These are phyloP conservation scores for Gracilaria caudata DNA, from an alignment of 23 red algal species.

Conservation along the genomic window DNA sequence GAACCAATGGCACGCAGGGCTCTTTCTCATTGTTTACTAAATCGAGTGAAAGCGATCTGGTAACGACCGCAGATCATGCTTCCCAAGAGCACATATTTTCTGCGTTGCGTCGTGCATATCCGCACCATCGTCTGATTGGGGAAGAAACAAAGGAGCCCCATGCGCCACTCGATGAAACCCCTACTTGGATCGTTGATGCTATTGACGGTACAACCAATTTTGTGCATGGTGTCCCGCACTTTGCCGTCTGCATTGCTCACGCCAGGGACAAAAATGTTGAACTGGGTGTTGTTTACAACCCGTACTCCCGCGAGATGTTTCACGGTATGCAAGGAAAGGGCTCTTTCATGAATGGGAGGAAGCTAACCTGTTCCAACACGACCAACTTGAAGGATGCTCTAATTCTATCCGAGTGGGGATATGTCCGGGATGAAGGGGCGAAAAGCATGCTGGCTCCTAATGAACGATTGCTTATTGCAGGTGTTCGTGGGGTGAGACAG, in stretches of 20 bases:
- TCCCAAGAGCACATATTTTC: conserved; percentile 67
- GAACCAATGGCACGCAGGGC: neutral
- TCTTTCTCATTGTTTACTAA: conserved; percentile 22
- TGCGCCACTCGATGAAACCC: conserved; percentile 12
- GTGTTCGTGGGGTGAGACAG: conserved; percentile 67
- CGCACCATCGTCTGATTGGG: conserved; percentile 41
- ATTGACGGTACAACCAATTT: conserved; percentile 98
- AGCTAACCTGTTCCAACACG: conserved; percentile 31
- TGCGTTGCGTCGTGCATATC: conserved; percentile 27
- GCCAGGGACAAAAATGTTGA: conserved; percentile 40
- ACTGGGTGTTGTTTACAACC: conserved; percentile 93
- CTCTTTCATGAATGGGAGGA: conserved; percentile 79
- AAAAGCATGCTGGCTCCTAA: conserved; percentile 74
- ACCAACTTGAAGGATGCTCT: conserved; percentile 71
- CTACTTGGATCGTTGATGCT: conserved; percentile 93
- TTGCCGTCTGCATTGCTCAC: conserved; percentile 82
- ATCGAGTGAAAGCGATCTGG: conserved; percentile 54
- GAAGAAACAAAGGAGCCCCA: conserved; percentile 52
- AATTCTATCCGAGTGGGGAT: conserved; percentile 89
- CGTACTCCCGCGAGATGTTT: conserved; percentile 78
- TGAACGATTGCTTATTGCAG: conserved; percentile 45
- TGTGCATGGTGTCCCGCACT: conserved; percentile 78
- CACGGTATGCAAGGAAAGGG: conserved; percentile 66
- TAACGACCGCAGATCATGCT: conserved; percentile 66
- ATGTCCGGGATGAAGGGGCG: conserved; percentile 70